Evolutionary conservation across 768 basidiomycete species (phyloP).

Genomic region (Kwoniella bestiolae): DNA sequence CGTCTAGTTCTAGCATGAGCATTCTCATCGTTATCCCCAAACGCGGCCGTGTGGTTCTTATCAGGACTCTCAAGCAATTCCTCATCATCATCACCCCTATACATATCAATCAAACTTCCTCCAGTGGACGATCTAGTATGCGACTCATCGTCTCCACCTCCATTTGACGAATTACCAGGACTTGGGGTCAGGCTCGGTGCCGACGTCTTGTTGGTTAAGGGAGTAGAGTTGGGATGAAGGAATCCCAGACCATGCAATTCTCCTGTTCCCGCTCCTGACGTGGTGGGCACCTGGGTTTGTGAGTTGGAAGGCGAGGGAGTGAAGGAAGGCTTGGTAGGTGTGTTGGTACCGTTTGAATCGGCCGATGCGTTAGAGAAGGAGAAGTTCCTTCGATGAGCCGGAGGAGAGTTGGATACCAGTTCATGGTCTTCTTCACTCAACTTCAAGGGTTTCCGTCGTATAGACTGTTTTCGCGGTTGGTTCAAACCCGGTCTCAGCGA

Average conservation of each 20-base stretch:
- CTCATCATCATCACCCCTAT: constrained; percentile 29
- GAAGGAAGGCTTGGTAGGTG: neutral
- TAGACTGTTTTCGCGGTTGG: constrained; percentile 40
- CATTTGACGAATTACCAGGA: constrained; percentile 1
- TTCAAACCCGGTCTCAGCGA: constrained; percentile 3
- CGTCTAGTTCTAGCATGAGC: neutral
- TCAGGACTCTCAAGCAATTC: constrained; percentile 28
- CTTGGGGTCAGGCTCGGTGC: constrained; percentile 2
- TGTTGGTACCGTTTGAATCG: neutral
- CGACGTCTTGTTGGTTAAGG: constrained; percentile 1
- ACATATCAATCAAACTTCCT: constrained; percentile 44
- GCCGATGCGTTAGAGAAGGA: constrained; percentile 5
- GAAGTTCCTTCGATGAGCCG: constrained; percentile 19
- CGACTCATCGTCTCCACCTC: constrained; percentile 5
- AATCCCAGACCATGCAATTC: constrained; percentile 35
- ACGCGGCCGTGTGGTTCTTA: neutral
- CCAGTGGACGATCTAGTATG: constrained; percentile 32
- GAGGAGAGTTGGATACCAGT: constrained; percentile 32
- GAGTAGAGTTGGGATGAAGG: constrained; percentile 25
- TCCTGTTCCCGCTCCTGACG: neutral
- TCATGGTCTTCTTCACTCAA: constrained; percentile 41
- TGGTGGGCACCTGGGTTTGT: constrained; percentile 2
- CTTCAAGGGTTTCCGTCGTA: constrained; percentile 48
- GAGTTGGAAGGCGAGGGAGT: constrained; percentile 8
- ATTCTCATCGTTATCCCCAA: neutral